A percentile compares a stretch with the other conserved stretches of the same genome.
Conservation (phyloP, 139 green algal genomes). For the Tetradesmus lagerheimii region DNA sequence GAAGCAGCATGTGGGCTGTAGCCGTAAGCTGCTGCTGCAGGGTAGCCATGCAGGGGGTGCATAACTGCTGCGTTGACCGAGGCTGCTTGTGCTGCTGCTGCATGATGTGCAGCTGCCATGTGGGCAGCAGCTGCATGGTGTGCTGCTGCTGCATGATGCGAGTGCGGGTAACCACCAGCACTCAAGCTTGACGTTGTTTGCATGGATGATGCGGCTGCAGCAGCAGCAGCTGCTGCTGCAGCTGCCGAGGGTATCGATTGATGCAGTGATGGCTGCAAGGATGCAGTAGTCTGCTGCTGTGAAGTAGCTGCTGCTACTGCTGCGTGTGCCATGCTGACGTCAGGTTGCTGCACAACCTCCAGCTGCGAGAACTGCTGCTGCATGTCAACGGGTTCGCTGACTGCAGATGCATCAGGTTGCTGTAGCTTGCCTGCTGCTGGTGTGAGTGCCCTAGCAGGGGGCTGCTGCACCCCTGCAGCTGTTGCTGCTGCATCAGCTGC, state of each 20-base stretch:
- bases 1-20: not conserved
- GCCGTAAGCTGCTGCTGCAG: conserved; percentile 27
- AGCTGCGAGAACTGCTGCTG: conserved; percentile 21
- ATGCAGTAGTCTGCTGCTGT: conserved; percentile 1
- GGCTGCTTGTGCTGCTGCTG: conserved; percentile 25
- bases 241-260: not conserved
- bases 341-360: conserved; percentile 7
- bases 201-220: conserved; percentile 22
- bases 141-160: not conserved
- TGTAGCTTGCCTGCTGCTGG: not conserved
- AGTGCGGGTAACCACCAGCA: conserved; percentile 7
- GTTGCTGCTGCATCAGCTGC: conserved; percentile 3
- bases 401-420: not conserved
- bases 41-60: not conserved
- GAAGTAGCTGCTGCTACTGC: not conserved
- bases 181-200: not conserved
- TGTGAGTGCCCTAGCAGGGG: not conserved
- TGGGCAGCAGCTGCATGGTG: conserved; percentile 8
- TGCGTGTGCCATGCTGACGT: not conserved
- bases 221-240: too few relatives aligned
- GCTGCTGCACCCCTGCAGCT: not conserved
- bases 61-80: not conserved
- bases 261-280: not conserved
- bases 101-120: not conserved
- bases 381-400: not conserved